Percentiles rank a stretch among this genome's conserved stretches.
These are phyloP conservation scores for Porcisia deanei DNA, from an alignment of 208 protist species.

Conservation along the genomic window DNA sequence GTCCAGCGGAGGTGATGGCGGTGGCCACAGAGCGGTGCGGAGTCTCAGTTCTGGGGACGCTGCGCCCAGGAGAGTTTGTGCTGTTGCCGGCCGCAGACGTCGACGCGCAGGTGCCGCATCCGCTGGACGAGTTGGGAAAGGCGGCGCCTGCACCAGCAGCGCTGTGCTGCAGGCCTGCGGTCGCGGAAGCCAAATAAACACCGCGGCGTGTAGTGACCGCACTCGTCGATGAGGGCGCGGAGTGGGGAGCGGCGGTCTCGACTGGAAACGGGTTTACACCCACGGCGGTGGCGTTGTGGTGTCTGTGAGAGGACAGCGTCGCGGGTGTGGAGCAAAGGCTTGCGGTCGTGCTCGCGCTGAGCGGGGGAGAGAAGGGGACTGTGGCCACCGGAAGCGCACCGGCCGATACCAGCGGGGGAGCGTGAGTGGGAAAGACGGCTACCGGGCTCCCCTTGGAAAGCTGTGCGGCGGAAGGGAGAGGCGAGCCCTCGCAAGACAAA, in stretches of 20 bases:
- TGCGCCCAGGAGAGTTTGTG: conserved; percentile 14
- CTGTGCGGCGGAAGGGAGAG: conserved; percentile 17
- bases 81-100: neutral
- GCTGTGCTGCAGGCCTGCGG: conserved; percentile 9
- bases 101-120: neutral
- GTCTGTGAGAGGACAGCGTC: conserved; percentile 11
- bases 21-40: neutral
- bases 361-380: conserved; percentile 34
- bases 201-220: neutral
- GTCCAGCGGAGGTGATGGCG: conserved; percentile 8
- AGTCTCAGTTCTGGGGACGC: conserved; percentile 9
- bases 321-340: conserved; percentile 41
- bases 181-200: conserved; percentile 11
- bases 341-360: conserved; percentile 27
- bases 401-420: neutral
- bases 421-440: conserved; percentile 10
- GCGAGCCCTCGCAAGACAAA: conserved; percentile 22
- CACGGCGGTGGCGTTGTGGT: neutral
- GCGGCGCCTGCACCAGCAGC: neutral
- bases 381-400: conserved; percentile 33
- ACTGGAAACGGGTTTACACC: conserved; percentile 10
- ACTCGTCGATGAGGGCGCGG: neutral
- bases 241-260: neutral
- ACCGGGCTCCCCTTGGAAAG: conserved; percentile 12
- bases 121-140: neutral